Evolutionary conservation across 768 basidiomycete species (phyloP).

Genomic region (Gymnopilus dilepis): DNA sequence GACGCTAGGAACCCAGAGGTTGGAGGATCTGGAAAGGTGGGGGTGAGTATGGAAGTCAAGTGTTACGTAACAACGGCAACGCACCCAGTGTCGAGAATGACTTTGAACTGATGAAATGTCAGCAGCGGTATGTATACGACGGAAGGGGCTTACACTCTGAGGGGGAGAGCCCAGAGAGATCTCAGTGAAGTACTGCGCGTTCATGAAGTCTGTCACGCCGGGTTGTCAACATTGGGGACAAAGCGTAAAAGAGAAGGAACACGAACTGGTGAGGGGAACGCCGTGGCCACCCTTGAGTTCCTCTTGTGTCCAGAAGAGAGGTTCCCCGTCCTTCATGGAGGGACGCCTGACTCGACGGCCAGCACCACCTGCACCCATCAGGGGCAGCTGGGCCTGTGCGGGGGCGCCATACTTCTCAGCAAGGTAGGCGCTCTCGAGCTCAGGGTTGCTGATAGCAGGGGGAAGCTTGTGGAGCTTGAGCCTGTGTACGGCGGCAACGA

Average conservation of each 20-base stretch:
- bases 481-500: slow-evolving; percentile 66
- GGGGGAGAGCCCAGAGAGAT: slow-evolving; percentile 85
- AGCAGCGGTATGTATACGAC: slow-evolving; percentile 31
- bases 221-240: slow-evolving; percentile 10
- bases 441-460: slow-evolving; percentile 60
- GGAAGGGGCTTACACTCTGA: slow-evolving; percentile 78
- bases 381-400: slow-evolving; percentile 51
- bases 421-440: slow-evolving; percentile 81
- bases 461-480: slow-evolving; percentile 91
- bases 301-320: slow-evolving; percentile 84
- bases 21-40: slow-evolving; percentile 65
- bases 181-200: slow-evolving; percentile 95
- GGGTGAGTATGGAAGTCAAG: neutral
- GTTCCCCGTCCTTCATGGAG: slow-evolving; percentile 49
- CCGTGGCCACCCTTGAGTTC: slow-evolving; percentile 77
- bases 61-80: neutral
- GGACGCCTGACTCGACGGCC: slow-evolving; percentile 63
- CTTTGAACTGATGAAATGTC: slow-evolving; percentile 74
- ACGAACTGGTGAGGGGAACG: slow-evolving; percentile 89
- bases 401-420: slow-evolving; percentile 90
- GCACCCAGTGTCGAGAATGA: slow-evolving; percentile 92
- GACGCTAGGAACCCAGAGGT: slow-evolving; percentile 91
- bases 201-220: slow-evolving; percentile 82
- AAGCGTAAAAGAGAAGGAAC: neutral
- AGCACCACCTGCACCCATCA: slow-evolving; percentile 75